Evolutionary conservation across 1,139 yeast genomes (phyloP), one percentile per base, ranked within the genome.

Genomic region (Pichia sp.): DNA sequence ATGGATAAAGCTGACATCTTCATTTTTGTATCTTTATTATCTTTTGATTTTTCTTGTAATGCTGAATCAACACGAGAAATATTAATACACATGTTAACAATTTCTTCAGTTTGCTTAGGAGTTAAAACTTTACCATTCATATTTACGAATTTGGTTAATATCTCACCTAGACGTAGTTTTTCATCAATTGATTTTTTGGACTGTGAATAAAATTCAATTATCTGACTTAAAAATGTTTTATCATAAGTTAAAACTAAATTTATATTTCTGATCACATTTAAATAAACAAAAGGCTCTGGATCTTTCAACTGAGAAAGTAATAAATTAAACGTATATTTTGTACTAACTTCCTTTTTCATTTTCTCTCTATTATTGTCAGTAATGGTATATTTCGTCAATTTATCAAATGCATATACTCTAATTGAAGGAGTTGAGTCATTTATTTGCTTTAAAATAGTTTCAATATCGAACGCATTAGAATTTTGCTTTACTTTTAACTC

Each of bases 1-100:
- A 92, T 62, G 1, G 96, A 86, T 79, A 89, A 74, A 0, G 96
- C 79, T 1, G 97, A 89, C 84, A 87, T 82, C 53, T 97, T 70
- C 36, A 87, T 55, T 37, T 82, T 71, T 46, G 72, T 69, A 54
- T 87, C 96, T 5, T 60, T 57, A 4, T 47, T 43, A 10, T 43
- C 40, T 4, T 64, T 51, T 4, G 65, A 59, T 1, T 60, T 58
- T 3, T 67, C 37, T 6, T 43, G 62, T 22, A 69, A 63, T 41
- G 76, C 59, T 2, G 47, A 37, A 20, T 48, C 37, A 8, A 35
- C 25, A 7, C 47, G 35, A n/a, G 51, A 69, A 37, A 74, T 55
- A 1, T 59, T 42, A 4, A 81, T 55, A 35, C 75, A 62, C 0
- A 68, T 55, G 24, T 62, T 56, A 0, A 76, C 67, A 1, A 77